These are phyloP conservation scores for Cutaneotrichosporon cavernicola DNA, from an alignment of 1,284 basidiomycete genomes.

Conservation along the genomic window DNA sequence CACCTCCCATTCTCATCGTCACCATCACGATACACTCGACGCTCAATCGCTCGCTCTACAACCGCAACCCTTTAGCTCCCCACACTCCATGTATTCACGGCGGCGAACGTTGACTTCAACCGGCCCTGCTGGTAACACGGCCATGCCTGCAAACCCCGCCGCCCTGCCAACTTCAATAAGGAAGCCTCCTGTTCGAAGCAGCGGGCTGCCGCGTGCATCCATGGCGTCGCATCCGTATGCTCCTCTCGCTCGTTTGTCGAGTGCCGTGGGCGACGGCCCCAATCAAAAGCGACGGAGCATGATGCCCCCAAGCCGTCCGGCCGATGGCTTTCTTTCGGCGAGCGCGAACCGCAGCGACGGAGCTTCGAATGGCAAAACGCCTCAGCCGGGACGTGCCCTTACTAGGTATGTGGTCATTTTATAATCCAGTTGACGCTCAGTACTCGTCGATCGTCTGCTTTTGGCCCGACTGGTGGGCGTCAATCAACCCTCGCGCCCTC, in stretches of 20 bases:
- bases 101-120: slow-evolving; percentile 60
- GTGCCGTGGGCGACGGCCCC: background rate
- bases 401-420: slow-evolving; percentile 3
- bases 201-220: slow-evolving; percentile 7
- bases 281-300: slow-evolving; percentile 14
- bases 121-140: slow-evolving; percentile 58
- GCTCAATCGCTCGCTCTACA: background rate
- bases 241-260: background rate
- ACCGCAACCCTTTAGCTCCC: background rate
- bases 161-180: background rate
- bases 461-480: slow-evolving; percentile 58
- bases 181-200: slow-evolving; percentile 2
- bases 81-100: background rate
- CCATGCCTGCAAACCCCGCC: slow-evolving; percentile 39
- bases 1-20: background rate
- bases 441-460: slow-evolving; percentile 63
- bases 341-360: slow-evolving; percentile 58
- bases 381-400: slow-evolving; percentile 57
- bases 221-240: slow-evolving; percentile 10
- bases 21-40: background rate
- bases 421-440: slow-evolving; percentile 43
- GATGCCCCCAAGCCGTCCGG: background rate
- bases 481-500: slow-evolving; percentile 49
- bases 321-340: background rate
- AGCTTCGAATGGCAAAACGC: slow-evolving; percentile 65